phyloP scores from a whole-genome alignment of 2,329 filamentous ascomycete genomes.

The Alternaria alternata region DNA sequence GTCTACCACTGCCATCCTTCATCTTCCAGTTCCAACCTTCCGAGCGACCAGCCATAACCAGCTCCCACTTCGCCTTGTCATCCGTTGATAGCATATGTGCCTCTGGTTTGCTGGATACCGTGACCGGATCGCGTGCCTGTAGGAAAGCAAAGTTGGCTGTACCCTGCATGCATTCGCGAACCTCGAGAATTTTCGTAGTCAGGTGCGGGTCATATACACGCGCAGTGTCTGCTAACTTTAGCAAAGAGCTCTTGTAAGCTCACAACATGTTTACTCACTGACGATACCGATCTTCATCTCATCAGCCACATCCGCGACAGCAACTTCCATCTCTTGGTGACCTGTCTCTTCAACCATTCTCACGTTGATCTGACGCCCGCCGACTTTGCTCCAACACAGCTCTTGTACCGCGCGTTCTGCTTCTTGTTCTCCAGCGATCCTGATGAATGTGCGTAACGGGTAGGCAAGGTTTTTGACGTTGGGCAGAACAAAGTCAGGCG shows the following conservation, averaged over 20 bases:
- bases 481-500: constrained; percentile 14
- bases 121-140: constrained; percentile 17
- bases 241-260: neutral
- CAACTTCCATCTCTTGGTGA: constrained; percentile 10
- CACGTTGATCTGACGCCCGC: constrained; percentile 11
- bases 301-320: constrained; percentile 15
- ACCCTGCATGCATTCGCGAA: constrained; percentile 18
- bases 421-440: constrained; percentile 9
- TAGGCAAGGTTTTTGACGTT: constrained; percentile 13
- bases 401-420: constrained; percentile 15
- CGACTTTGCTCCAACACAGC: constrained; percentile 9
- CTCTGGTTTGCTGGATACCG: neutral
- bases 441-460: constrained; percentile 18
- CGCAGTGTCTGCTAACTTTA: constrained; percentile 13
- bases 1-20: constrained; percentile 12
- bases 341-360: constrained; percentile 5
- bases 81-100: neutral
- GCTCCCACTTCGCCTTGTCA: constrained; percentile 16
- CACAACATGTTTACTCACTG: constrained; percentile 7
- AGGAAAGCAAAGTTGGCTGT: constrained; percentile 17
- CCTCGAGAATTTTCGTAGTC: constrained; percentile 14
- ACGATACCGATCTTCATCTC: constrained; percentile 24
- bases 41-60: constrained; percentile 13
- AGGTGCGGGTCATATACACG: constrained; percentile 16
- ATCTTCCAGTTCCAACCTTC: constrained; percentile 8